Percentiles rank a stretch among this genome's conserved stretches.
Conservation (phyloP, 2,329 filamentous ascomycete genomes). For the Aspergillus hortae region DNA sequence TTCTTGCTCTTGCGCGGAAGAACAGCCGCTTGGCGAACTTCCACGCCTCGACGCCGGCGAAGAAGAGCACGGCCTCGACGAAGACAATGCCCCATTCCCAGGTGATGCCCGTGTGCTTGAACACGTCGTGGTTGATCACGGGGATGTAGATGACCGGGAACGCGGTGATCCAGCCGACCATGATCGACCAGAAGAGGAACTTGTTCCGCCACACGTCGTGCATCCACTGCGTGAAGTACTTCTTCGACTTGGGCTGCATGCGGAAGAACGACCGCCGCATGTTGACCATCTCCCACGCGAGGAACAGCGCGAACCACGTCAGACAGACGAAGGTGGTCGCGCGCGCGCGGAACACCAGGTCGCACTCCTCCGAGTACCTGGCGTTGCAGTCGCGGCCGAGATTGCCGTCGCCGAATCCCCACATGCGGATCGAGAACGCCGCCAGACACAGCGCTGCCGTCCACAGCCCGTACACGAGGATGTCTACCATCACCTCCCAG, state of each 20-base stretch:
- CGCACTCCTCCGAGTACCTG: conserved; percentile 51
- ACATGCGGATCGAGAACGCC: conserved; percentile 60
- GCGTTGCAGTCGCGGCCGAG: conserved; percentile 60
- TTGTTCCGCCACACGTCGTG: conserved; percentile 65
- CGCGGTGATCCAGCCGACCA: conserved; percentile 51
- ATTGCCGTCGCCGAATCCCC: conserved; percentile 54
- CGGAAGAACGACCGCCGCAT: conserved; percentile 68
- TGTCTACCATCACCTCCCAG: conserved; percentile 69
- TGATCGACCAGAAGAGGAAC: conserved; percentile 65
- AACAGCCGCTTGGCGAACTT: conserved; percentile 61
- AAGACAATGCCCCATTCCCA: conserved; percentile 68
- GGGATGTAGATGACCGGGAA: conserved; percentile 64
- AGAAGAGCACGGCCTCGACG: conserved; percentile 57
- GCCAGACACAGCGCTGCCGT: conserved; percentile 65
- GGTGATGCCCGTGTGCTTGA: conserved; percentile 60
- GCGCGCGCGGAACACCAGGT: conserved; percentile 63
- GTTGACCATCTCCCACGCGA: conserved; percentile 72
- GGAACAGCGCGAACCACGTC: conserved; percentile 72
- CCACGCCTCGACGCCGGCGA: conserved; percentile 59
- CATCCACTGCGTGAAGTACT: conserved; percentile 62
- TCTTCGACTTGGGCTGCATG: conserved; percentile 60
- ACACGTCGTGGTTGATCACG: conserved; percentile 59
- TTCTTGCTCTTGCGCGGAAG: conserved; percentile 31
- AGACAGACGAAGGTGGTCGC: conserved; percentile 68
- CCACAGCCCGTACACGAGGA: conserved; percentile 70